These are phyloP conservation scores for Priceomyces castillae DNA, from an alignment of 805 yeast species.

Conservation along the genomic window DNA sequence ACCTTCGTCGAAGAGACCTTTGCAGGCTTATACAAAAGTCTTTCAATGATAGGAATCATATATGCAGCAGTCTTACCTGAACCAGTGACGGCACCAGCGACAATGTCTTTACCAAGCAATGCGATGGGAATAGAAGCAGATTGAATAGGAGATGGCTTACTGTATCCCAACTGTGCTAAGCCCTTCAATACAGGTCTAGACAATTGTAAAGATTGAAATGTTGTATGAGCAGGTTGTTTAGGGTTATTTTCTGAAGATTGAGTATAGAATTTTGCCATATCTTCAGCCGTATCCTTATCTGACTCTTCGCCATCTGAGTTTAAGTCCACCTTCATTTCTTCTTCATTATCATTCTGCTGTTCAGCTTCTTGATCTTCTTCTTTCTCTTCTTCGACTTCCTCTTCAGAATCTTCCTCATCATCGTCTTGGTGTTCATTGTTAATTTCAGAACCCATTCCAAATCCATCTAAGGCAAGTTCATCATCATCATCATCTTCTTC, in stretches of 20 bases:
- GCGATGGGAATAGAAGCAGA: constrained; percentile 92
- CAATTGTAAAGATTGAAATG: constrained; percentile 73
- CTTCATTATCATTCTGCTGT: constrained; percentile 29
- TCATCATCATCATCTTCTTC: constrained; percentile 35
- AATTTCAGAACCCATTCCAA: constrained; percentile 47
- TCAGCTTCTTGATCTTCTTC: constrained; percentile 30
- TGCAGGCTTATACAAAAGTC: constrained; percentile 84
- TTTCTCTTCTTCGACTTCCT: constrained; percentile 23
- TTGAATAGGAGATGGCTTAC: constrained; percentile 93
- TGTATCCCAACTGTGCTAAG: constrained; percentile 72
- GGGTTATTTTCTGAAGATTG: constrained; percentile 40
- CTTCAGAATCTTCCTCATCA: constrained; percentile 21
- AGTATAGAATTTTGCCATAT: constrained; percentile 76
- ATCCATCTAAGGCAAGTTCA: constrained; percentile 44
- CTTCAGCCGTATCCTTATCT: constrained; percentile 72
- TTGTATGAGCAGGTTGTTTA: constrained; percentile 50
- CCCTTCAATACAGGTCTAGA: constrained; percentile 92
- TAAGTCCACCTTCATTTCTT: constrained; percentile 20
- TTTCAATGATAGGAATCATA: constrained; percentile 91
- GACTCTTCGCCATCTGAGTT: constrained; percentile 23
- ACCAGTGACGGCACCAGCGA: constrained; percentile 99
- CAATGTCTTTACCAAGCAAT: constrained; percentile 88
- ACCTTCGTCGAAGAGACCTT: constrained; percentile 88
- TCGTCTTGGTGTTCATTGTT: constrained; percentile 24
- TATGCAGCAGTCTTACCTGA: constrained; percentile 99